These are phyloP conservation scores for Phaseolus lunatus DNA, from an alignment of 306 rosid species.

Conservation along the genomic window DNA sequence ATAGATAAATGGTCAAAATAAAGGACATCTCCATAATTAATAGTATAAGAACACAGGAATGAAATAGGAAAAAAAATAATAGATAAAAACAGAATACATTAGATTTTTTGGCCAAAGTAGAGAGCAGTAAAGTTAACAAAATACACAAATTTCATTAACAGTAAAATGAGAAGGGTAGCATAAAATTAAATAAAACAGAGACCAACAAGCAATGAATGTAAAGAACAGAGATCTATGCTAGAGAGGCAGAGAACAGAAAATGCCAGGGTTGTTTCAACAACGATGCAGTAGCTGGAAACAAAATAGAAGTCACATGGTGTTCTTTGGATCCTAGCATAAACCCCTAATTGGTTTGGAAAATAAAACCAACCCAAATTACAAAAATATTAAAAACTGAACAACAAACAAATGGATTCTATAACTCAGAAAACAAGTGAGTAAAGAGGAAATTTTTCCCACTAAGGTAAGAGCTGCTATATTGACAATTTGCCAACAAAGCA, in stretches of 20 bases:
- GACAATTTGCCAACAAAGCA: neutral
- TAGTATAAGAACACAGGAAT: neutral
- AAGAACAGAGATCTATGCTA: no score
- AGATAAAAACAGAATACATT: neutral
- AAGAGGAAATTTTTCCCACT: neutral
- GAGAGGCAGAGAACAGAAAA: no score
- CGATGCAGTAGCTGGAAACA: neutral
- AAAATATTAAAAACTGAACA: neutral
- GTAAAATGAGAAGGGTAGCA: neutral
- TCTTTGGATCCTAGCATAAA: neutral
- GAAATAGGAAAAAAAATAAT: neutral
- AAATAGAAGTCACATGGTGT: neutral
- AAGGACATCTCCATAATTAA: neutral
- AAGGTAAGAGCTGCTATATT: neutral
- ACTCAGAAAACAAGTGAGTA: neutral
- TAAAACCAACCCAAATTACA: neutral
- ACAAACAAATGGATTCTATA: no score
- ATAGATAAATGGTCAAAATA: neutral
- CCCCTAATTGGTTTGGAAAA: neutral
- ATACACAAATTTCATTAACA: neutral
- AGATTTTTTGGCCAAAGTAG: neutral
- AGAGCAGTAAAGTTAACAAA: neutral
- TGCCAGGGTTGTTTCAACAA: neutral
- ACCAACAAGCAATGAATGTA: neutral
- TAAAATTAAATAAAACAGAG: neutral